Conservation (phyloP, 2,329 filamentous ascomycete species). For the Pseudocercospora vitis region DNA sequence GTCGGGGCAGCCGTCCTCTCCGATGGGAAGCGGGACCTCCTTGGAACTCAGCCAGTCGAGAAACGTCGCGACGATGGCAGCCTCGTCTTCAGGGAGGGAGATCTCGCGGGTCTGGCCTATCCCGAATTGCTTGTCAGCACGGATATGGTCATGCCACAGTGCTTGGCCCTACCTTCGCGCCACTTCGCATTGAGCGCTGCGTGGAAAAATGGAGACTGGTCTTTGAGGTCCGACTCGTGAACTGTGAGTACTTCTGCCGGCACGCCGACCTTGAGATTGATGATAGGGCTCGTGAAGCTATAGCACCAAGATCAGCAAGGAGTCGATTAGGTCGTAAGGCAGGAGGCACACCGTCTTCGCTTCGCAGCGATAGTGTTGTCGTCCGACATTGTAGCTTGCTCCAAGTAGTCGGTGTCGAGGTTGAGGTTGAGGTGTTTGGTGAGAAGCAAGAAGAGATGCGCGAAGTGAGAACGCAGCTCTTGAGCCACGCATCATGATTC, state of each 20-base stretch:
- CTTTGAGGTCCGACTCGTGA: constrained; percentile 14
- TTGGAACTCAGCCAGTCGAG: constrained; percentile 10
- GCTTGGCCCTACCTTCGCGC: constrained; percentile 12
- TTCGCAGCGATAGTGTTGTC: neutral
- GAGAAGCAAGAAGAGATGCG: neutral
- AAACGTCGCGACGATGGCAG: constrained; percentile 1
- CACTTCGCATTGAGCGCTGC: constrained; percentile 15
- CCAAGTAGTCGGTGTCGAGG: too few relatives aligned
- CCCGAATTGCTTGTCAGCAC: neutral
- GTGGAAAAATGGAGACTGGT: constrained; percentile 5
- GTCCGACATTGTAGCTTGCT: too few relatives aligned
- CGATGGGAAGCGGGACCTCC: neutral
- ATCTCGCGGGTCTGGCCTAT: neutral
- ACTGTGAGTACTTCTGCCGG: constrained; percentile 1
- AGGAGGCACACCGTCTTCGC: neutral
- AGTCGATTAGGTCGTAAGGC: too few relatives aligned
- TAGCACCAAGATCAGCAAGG: neutral
- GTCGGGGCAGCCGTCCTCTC: too few relatives aligned
- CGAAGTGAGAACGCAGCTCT: too few relatives aligned
- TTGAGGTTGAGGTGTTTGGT: neutral
- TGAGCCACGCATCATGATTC: too few relatives aligned
- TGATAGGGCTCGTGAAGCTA: constrained; percentile 4
- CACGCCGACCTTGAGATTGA: constrained; percentile 10
- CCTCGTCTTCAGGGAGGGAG: constrained; percentile 11
- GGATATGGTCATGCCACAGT: neutral